Evolutionary conservation across 176 grass and related monocot species (phyloP).

Genomic region (Urochloa ruziziensis): DNA sequence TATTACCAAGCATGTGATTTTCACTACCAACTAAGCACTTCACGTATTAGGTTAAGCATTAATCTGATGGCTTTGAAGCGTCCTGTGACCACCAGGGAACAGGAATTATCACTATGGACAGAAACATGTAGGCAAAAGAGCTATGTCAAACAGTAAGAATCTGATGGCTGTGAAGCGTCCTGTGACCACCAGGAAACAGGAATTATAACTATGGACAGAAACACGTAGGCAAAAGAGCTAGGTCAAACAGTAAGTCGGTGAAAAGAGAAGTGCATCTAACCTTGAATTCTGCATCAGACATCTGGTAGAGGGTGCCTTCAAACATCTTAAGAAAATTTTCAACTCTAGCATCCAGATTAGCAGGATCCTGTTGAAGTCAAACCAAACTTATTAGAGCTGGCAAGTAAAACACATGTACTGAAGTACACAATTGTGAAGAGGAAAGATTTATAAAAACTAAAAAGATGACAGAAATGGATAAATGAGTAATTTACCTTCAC

Average conservation of each 20-base stretch:
- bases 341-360: conserved; percentile 76
- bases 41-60: neutral
- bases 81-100: too few species aligned
- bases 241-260: neutral
- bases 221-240: neutral
- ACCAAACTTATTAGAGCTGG: conserved; percentile 33
- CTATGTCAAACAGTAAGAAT: neutral
- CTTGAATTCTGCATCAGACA: conserved; percentile 85
- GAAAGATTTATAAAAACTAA: neutral
- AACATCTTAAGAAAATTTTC: conserved; percentile 80
- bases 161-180: neutral
- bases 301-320: conserved; percentile 63
- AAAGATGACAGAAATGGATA: neutral
- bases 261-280: conserved; percentile 43
- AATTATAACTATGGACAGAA: neutral
- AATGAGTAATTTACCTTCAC: conserved; percentile 53
- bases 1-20: neutral
- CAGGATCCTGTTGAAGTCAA: conserved; percentile 67
- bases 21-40: neutral
- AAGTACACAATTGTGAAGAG: neutral
- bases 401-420: conserved; percentile 2
- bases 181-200: neutral
- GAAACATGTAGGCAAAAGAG: neutral
- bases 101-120: neutral
- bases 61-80: neutral